Conservation (phyloP, 179 eudicot species). For the Dionaea muscipula region DNA sequence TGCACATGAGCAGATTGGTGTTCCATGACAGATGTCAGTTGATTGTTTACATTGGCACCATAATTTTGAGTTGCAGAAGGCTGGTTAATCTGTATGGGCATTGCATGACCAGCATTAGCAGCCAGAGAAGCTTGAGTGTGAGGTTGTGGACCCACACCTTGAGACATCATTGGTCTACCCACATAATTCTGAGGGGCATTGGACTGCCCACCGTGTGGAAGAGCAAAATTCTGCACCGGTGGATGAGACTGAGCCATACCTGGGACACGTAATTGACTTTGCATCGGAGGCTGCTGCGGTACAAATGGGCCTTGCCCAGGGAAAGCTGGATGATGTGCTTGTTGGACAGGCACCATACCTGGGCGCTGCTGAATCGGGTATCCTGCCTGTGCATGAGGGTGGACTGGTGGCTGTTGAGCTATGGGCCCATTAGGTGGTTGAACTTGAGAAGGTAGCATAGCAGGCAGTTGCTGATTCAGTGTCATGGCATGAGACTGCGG, state of each 20-base stretch:
- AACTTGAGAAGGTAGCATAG: slow-evolving; percentile 35
- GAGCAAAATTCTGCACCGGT: slow-evolving; percentile 29
- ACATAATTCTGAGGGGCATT: slow-evolving; percentile 36
- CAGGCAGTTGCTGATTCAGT: slow-evolving; percentile 40
- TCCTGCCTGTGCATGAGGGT: slow-evolving; percentile 42
- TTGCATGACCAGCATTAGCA: slow-evolving; percentile 33
- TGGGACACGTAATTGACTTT: slow-evolving; percentile 32
- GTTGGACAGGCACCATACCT: slow-evolving; percentile 37
- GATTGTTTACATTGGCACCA: slow-evolving; percentile 17
- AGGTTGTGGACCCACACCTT: slow-evolving; percentile 33
- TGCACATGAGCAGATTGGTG: slow-evolving; percentile 28
- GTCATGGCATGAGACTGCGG: slow-evolving; percentile 36
- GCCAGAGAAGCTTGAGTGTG: slow-evolving; percentile 33
- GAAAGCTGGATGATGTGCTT: slow-evolving; percentile 42
- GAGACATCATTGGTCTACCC: slow-evolving; percentile 40
- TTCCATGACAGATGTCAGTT: slow-evolving; percentile 20
- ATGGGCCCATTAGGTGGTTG: slow-evolving; percentile 31
- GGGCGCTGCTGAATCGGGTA: slow-evolving; percentile 49
- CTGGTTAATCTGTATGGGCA: slow-evolving; percentile 35
- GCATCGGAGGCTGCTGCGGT: slow-evolving; percentile 33
- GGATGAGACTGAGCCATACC: slow-evolving; percentile 26
- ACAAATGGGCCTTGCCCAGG: slow-evolving; percentile 35
- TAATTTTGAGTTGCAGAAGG: slow-evolving; percentile 32
- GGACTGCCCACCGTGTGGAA: slow-evolving; percentile 27
- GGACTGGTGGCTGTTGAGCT: slow-evolving; percentile 30